These are phyloP conservation scores for Microcera coccophila DNA, from an alignment of 2,329 filamentous ascomycete genomes.

Conservation along the genomic window DNA sequence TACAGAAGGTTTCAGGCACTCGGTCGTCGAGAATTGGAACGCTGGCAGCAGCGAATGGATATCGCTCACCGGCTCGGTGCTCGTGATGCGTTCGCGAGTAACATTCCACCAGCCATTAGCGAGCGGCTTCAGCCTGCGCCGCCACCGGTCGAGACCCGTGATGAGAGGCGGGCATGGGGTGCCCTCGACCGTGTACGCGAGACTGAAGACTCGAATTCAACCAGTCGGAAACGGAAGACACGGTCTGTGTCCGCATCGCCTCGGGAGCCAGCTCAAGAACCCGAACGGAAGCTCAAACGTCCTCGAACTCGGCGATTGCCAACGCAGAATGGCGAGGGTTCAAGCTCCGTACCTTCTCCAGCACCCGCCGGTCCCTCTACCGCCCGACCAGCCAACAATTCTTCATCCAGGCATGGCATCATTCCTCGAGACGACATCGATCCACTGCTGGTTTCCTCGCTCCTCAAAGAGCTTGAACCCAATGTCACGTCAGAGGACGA, in stretches of 20 bases:
- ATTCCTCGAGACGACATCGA: constrained; percentile 38
- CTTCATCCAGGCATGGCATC: constrained; percentile 21
- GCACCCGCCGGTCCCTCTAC: constrained; percentile 29
- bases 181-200: constrained; percentile 83
- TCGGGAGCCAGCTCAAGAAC: constrained; percentile 62
- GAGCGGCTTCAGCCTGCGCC: constrained; percentile 57
- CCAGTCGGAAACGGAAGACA: constrained; percentile 68
- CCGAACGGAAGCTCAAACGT: constrained; percentile 80
- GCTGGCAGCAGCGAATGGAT: constrained; percentile 79
- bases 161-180: constrained; percentile 84
- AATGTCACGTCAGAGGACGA: constrained; percentile 58
- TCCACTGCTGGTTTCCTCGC: constrained; percentile 79
- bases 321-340: constrained; percentile 44
- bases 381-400: constrained; percentile 17
- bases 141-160: constrained; percentile 63
- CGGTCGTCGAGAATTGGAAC: constrained; percentile 58
- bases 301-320: constrained; percentile 71
- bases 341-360: constrained; percentile 38
- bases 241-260: constrained; percentile 69
- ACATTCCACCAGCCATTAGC: constrained; percentile 54
- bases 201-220: constrained; percentile 50
- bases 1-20: constrained; percentile 52
- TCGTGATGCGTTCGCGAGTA: constrained; percentile 65
- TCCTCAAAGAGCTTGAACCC: constrained; percentile 83
- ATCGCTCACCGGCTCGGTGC: constrained; percentile 79